Conservation (phyloP, 2,329 filamentous ascomycete genomes). For the Ciborinia camelliae region DNA sequence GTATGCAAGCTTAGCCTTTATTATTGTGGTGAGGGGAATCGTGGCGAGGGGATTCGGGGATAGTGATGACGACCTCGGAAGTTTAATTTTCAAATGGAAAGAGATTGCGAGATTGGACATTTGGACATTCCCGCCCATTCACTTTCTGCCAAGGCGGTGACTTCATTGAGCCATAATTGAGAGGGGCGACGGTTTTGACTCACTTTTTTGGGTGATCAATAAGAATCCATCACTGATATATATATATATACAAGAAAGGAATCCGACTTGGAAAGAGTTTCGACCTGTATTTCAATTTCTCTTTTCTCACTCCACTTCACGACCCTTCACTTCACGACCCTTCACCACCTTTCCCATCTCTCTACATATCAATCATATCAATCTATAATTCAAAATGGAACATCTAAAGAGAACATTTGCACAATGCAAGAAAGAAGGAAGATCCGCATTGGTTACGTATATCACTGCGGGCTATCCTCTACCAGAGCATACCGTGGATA, state of each 20-base stretch:
- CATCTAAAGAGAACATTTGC: conserved; percentile 54
- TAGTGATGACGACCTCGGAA: conserved; percentile 11
- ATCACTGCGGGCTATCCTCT: conserved; percentile 91
- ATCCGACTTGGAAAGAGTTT: neutral
- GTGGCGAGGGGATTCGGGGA: too few relatives aligned
- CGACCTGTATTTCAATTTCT: neutral
- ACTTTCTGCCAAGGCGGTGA: conserved; percentile 4
- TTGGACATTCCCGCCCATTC: neutral
- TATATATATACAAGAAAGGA: neutral
- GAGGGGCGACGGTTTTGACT: conserved; percentile 15
- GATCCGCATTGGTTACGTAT: conserved; percentile 80
- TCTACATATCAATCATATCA: conserved; percentile 25
- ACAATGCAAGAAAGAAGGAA: conserved; percentile 51
- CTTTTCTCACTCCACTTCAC: neutral
- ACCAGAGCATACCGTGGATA: conserved; percentile 74
- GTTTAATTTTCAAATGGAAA: neutral
- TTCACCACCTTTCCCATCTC: neutral
- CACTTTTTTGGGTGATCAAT: conserved; percentile 4
- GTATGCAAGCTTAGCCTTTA: too few relatives aligned
- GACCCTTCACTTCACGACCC: neutral
- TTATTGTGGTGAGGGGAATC: too few relatives aligned
- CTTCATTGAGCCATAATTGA: neutral
- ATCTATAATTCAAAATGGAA: conserved; percentile 38
- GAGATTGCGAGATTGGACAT: conserved; percentile 28
- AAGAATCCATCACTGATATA: neutral